Percentiles rank a stretch among this genome's conserved stretches.
These are phyloP conservation scores for Ceratopteris richardii DNA, from an alignment of 75 land plant genomes.

Conservation along the genomic window DNA sequence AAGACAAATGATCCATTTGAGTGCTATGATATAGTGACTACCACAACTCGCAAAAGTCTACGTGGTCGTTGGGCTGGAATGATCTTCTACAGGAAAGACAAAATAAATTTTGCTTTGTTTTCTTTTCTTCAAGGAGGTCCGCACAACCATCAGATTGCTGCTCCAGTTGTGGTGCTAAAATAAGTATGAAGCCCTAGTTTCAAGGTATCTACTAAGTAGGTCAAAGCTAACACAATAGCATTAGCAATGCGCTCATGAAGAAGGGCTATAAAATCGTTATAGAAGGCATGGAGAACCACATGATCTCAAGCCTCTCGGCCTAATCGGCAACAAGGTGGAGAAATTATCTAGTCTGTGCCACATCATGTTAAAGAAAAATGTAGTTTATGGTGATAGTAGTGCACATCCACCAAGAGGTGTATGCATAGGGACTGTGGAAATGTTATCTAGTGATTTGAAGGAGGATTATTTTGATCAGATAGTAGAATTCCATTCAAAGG, in stretches of 20 bases:
- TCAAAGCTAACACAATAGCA: constrained; percentile 5
- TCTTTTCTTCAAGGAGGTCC: constrained; percentile 45
- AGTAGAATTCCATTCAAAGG: constrained; percentile 1
- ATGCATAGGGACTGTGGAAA: constrained; percentile 7
- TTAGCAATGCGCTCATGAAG: constrained; percentile 1
- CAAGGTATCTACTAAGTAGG: constrained; percentile 7
- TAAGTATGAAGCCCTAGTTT: constrained; percentile 5
- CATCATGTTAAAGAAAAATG: constrained; percentile 9
- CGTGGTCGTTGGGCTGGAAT: constrained; percentile 9
- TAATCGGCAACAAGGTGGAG: constrained; percentile 3
- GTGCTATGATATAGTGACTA: neutral
- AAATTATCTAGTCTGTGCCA: constrained; percentile 3
- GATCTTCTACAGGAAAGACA: constrained; percentile 15
- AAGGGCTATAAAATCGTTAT: constrained; percentile 8
- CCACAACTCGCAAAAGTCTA: constrained; percentile 13
- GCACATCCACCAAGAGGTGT: constrained; percentile 11
- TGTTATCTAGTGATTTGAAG: constrained; percentile 7
- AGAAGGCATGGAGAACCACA: constrained; percentile 11
- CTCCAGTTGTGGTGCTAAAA: constrained; percentile 8
- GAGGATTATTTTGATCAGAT: constrained; percentile 11
- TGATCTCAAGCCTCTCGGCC: constrained; percentile 9
- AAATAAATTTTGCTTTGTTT: constrained; percentile 13
- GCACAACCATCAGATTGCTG: constrained; percentile 12
- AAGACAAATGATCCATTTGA: no score
- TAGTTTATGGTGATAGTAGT: constrained; percentile 12